These are phyloP conservation scores for Sporothrix brasiliensis DNA, from an alignment of 2,329 filamentous ascomycete species.

Conservation along the genomic window DNA sequence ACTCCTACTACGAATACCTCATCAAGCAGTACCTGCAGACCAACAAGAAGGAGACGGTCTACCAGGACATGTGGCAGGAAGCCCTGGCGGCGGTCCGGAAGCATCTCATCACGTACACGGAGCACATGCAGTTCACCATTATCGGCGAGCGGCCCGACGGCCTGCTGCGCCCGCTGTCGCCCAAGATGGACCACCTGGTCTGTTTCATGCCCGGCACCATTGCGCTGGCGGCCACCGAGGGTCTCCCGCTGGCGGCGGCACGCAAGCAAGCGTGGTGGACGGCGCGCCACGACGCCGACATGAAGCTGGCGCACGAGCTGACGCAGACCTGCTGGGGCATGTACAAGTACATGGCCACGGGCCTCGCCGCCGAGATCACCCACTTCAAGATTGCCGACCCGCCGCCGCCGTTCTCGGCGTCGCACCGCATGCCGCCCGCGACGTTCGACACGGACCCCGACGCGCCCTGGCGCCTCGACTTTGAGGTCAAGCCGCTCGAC, in stretches of 20 bases:
- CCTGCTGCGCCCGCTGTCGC: slow-evolving; percentile 64
- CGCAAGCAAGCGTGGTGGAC: slow-evolving; percentile 73
- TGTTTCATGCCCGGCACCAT: slow-evolving; percentile 98
- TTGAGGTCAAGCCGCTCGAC: slow-evolving; percentile 77
- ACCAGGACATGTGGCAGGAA: slow-evolving; percentile 92
- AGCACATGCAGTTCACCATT: slow-evolving; percentile 78
- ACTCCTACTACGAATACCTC: slow-evolving; percentile 98
- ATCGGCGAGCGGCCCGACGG: slow-evolving; percentile 83
- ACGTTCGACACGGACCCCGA: slow-evolving; percentile 56
- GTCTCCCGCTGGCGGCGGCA: slow-evolving; percentile 73
- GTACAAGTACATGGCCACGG: slow-evolving; percentile 87
- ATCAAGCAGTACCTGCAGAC: slow-evolving; percentile 99
- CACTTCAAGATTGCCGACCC: slow-evolving; percentile 79
- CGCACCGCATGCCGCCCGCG: slow-evolving; percentile 53
- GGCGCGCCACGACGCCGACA: slow-evolving; percentile 79
- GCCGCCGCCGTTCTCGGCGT: slow-evolving; percentile 62
- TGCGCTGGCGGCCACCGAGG: slow-evolving; percentile 81
- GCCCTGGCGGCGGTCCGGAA: slow-evolving; percentile 83
- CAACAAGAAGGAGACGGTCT: slow-evolving; percentile 79
- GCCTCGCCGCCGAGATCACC: slow-evolving; percentile 91
- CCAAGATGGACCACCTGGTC: slow-evolving; percentile 98
- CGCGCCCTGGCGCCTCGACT: slow-evolving; percentile 75
- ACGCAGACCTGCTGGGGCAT: slow-evolving; percentile 98
- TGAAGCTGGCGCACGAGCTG: slow-evolving; percentile 82
- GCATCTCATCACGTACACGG: slow-evolving; percentile 87